Percentiles rank a stretch among this genome's conserved stretches.
Evolutionary conservation across 179 eudicot genomes (phyloP).

Genomic region (Pouteria campechiana): DNA sequence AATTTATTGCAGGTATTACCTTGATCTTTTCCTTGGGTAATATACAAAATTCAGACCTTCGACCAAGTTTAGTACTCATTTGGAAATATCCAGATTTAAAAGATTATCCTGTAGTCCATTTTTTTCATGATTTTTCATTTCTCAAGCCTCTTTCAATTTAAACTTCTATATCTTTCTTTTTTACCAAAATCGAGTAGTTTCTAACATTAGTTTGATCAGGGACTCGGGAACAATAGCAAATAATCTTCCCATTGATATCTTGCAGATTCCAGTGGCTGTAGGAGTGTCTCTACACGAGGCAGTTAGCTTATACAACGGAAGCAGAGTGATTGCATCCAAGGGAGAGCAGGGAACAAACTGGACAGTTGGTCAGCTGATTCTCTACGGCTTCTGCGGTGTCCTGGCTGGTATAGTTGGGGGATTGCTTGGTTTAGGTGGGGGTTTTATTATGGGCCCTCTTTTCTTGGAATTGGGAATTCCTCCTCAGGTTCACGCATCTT

Average conservation of each 20-base stretch:
- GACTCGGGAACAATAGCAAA: no score
- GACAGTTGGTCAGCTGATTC: constrained; percentile 39
- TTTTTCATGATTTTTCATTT: background rate
- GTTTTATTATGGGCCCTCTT: constrained; percentile 65
- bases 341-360: constrained; percentile 35
- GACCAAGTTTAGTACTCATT: no score
- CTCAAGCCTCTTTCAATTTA: background rate
- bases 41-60: no score
- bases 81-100: no score
- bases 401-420: constrained; percentile 88
- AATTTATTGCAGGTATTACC: constrained; percentile 64
- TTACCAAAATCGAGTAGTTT: no score
- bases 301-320: constrained; percentile 55
- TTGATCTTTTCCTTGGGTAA: no score
- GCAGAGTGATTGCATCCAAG: constrained; percentile 52
- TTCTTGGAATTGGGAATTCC: constrained; percentile 75
- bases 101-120: no score
- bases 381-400: constrained; percentile 43
- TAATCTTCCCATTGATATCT: background rate
- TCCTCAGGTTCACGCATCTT: no score
- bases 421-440: constrained; percentile 76
- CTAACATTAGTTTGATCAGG: no score
- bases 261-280: constrained; percentile 65
- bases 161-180: no score
- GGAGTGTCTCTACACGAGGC: constrained; percentile 68